Conservation (phyloP, 768 basidiomycete genomes). For the Suillus americanus region DNA sequence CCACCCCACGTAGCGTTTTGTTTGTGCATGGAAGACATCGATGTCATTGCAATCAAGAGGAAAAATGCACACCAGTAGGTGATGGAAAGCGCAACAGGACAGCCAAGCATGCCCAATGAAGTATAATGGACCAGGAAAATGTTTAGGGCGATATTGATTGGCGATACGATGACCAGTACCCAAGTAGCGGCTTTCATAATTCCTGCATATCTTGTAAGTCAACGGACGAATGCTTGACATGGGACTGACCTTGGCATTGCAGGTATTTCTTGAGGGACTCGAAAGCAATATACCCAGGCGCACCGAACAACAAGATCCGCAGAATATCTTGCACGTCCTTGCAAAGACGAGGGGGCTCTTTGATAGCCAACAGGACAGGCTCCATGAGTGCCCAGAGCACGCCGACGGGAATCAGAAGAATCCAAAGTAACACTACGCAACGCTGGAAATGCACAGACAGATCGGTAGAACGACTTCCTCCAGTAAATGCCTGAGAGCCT, state of each 20-base stretch:
- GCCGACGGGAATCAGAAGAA: conserved; percentile 61
- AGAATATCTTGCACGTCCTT: conserved; percentile 64
- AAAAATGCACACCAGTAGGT: conserved; percentile 71
- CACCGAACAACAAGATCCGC: conserved; percentile 61
- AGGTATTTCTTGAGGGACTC: conserved; percentile 79
- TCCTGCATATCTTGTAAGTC: conserved; percentile 38
- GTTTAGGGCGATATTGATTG: conserved; percentile 64
- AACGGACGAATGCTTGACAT: neutral
- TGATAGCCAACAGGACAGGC: conserved; percentile 60
- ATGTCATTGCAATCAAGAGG: conserved; percentile 50
- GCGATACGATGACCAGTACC: conserved; percentile 61
- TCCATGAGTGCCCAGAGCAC: conserved; percentile 64
- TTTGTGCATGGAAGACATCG: conserved; percentile 50
- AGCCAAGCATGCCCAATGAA: conserved; percentile 60
- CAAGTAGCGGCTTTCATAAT: conserved; percentile 74
- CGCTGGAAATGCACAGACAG: conserved; percentile 73
- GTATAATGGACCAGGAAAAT: conserved; percentile 65
- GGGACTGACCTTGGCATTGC: conserved; percentile 66
- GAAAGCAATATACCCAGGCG: conserved; percentile 74
- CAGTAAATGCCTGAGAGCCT: conserved; percentile 77
- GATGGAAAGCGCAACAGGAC: conserved; percentile 63
- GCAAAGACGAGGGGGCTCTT: conserved; percentile 58
- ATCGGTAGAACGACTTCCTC: conserved; percentile 56
- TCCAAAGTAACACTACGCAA: conserved; percentile 63
- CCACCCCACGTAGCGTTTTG: conserved; percentile 68